Evolutionary conservation across 805 yeast species (phyloP).

Genomic region (Lipomyces oligophaga): DNA sequence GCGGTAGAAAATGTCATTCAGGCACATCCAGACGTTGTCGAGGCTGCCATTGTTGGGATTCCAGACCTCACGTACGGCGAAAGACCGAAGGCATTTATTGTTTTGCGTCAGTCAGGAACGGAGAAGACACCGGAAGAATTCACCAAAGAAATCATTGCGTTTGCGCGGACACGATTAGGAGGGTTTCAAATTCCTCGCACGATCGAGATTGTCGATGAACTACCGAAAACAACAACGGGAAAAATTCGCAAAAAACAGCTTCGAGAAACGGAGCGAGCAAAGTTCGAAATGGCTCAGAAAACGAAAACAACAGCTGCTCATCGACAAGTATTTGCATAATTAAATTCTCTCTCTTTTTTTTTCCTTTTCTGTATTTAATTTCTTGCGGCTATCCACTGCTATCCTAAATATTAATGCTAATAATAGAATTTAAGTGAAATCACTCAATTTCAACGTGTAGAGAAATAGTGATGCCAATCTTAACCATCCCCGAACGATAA

Average conservation of each 20-base stretch:
- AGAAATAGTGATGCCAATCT: too few species aligned
- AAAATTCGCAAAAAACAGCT: slow-evolving; percentile 37
- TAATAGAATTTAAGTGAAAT: too few species aligned
- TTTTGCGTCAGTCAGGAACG: slow-evolving; percentile 9
- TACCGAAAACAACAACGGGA: slow-evolving; percentile 41
- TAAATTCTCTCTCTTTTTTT: neutral
- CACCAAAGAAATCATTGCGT: slow-evolving; percentile 27
- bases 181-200: slow-evolving; percentile 38
- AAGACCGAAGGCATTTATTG: slow-evolving; percentile 37
- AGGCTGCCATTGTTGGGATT: slow-evolving; percentile 37
- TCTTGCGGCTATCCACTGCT: too few species aligned
- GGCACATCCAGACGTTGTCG: slow-evolving; percentile 34
- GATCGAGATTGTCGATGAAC: slow-evolving; percentile 30
- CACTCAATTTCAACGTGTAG: too few species aligned
- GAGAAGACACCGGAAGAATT: neutral
- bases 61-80: slow-evolving; percentile 38
- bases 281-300: neutral
- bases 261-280: slow-evolving; percentile 28
- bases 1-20: slow-evolving; percentile 35
- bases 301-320: neutral
- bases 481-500: too few species aligned
- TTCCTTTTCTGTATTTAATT: too few species aligned
- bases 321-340: neutral
- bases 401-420: too few species aligned
- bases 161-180: slow-evolving; percentile 34